These are phyloP conservation scores for Trypanosoma conorhini DNA, from an alignment of 208 protist species.

Conservation along the genomic window DNA sequence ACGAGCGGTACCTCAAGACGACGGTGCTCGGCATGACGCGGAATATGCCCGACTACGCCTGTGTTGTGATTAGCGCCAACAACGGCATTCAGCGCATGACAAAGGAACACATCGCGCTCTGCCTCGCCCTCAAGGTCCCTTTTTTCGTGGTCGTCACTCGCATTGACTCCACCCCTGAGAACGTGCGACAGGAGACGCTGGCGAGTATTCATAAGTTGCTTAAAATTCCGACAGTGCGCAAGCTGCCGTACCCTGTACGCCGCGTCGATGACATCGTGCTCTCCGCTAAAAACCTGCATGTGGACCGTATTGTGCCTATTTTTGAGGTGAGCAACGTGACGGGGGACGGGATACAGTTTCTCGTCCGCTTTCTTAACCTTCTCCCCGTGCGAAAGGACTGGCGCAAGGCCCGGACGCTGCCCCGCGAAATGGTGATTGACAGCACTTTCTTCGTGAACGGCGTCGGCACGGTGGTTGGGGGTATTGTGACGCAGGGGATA, in stretches of 20 bases:
- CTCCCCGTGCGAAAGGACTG: slow-evolving; percentile 92
- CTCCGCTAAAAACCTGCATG: slow-evolving; percentile 90
- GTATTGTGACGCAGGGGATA: slow-evolving; percentile 91
- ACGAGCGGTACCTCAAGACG: slow-evolving; percentile 98
- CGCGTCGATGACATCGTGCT: slow-evolving; percentile 92
- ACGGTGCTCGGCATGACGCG: slow-evolving; percentile 98
- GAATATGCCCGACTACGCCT: slow-evolving; percentile 95
- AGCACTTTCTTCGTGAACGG: slow-evolving; percentile 93
- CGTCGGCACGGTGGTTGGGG: slow-evolving; percentile 96
- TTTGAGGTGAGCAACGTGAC: slow-evolving; percentile 96
- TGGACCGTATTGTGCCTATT: slow-evolving; percentile 88
- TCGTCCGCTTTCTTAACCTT: slow-evolving; percentile 93
- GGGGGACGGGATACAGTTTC: slow-evolving; percentile 82
- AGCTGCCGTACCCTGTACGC: slow-evolving; percentile 91
- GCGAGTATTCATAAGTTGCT: slow-evolving; percentile 90
- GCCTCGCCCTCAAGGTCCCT: slow-evolving; percentile 96
- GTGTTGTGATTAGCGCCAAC: slow-evolving; percentile 92
- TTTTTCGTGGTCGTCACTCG: slow-evolving; percentile 97
- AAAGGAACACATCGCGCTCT: slow-evolving; percentile 96
- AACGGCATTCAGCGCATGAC: slow-evolving; percentile 95
- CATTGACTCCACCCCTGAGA: slow-evolving; percentile 95
- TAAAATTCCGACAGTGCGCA: slow-evolving; percentile 93
- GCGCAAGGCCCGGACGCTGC: slow-evolving; percentile 57
- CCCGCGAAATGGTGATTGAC: slow-evolving; percentile 91
- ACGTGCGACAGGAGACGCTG: slow-evolving; percentile 91